Base-by-base conservation (phyloP, 2,329 filamentous ascomycete species). In the Nakataea oryzae region DNA sequence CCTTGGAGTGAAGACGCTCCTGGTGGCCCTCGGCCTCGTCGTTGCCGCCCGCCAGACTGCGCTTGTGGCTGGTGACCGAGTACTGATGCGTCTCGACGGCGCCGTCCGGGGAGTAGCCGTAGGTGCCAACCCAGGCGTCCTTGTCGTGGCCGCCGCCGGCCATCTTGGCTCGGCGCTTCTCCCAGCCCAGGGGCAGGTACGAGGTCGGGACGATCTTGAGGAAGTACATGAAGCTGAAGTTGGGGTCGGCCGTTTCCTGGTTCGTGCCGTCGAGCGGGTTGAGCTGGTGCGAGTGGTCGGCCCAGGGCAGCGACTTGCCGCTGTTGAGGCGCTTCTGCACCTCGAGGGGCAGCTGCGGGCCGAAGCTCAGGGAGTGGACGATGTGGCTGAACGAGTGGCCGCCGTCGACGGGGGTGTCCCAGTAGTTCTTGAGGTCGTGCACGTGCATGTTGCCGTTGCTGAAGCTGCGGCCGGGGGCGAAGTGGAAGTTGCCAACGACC, bases 211-310 rank as follows among this genome's bases (percentile, higher is more conserved):
- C 95, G 63, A 99, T 95, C 81, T 99, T 99, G 76, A 99, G 83
- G 75, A 99, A 99, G 80, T 99, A 99, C 91, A 97, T 96, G 75
- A 88, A 99, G 79, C 97, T 99, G 81, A 83, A 97, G 66, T 89
- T 89, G 67, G 91, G 85, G 70, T 97, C 92, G 47, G 83, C 79
- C 2, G 91, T 96, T 61, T 81, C 77, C 79, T 97, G 92, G 66
- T 83, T 78, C 3, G 88, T 90, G 61, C 83, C 81, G 71, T 99
- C 96, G 5, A 99, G 85, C 5, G 95, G 95, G 75, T 97, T 97
- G 67, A 91, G 76, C 74, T 97, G 92, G 76, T 96, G 90, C 41
- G 41, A n/a, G 41, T 50, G 41, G 75, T 91, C 93, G 13, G 89
- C 91, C 91, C 91, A 96, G 64, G 79, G 82, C 71, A 76, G 79